Conservation (phyloP, 495 filamentous ascomycete species). For the Annulohypoxylon nitens region DNA sequence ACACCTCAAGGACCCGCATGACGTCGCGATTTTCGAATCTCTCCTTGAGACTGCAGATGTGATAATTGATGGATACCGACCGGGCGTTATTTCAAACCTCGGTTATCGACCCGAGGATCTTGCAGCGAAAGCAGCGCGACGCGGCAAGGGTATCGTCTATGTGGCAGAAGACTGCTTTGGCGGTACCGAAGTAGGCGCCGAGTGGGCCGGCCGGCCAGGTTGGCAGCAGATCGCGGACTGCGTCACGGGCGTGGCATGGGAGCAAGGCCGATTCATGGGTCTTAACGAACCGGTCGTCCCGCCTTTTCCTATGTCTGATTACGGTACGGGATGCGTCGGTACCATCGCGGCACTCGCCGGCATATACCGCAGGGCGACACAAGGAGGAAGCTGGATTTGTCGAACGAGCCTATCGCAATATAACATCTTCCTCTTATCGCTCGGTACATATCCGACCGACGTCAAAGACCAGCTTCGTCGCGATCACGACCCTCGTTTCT, state of each 20-base stretch:
- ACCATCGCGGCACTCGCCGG: constrained; percentile 73
- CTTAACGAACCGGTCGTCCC: constrained; percentile 77
- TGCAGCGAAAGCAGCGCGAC: constrained; percentile 61
- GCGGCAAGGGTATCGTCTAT: constrained; percentile 74
- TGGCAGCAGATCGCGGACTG: constrained; percentile 74
- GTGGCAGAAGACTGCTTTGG: constrained; percentile 83
- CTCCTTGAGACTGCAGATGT: constrained; percentile 72
- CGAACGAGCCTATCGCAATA: constrained; percentile 62
- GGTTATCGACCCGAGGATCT: constrained; percentile 71
- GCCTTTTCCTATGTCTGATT: constrained; percentile 85
- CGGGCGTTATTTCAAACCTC: constrained; percentile 73
- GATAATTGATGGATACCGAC: constrained; percentile 76
- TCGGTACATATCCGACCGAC: constrained; percentile 70
- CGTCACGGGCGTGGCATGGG: constrained; percentile 71
- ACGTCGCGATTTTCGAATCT: constrained; percentile 67
- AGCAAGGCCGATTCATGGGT: constrained; percentile 80
- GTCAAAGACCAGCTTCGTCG: constrained; percentile 69
- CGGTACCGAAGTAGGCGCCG: constrained; percentile 53
- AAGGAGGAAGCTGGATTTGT: constrained; percentile 75
- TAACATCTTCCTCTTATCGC: constrained; percentile 73
- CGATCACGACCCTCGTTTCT: constrained; percentile 61
- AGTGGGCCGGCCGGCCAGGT: constrained; percentile 64
- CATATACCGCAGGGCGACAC: constrained; percentile 70
- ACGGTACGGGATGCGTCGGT: constrained; percentile 77
- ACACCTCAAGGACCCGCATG: constrained; percentile 68